These are phyloP conservation scores for Schizosaccharomyces cryophilus DNA, from an alignment of 805 yeast species.

Conservation along the genomic window DNA sequence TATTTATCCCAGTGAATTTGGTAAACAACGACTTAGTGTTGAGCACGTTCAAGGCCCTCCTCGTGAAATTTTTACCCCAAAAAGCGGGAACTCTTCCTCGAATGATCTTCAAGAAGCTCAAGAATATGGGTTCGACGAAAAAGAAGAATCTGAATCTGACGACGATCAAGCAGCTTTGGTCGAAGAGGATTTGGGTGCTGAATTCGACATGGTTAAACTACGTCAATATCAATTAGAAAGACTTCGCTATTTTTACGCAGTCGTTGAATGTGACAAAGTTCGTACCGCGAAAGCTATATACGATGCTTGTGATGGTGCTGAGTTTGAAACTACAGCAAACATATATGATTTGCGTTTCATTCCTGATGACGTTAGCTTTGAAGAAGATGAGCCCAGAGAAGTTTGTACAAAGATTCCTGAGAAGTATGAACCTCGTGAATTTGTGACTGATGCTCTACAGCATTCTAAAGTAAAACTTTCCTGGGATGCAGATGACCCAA, in stretches of 20 bases:
- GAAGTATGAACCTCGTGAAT: conserved; percentile 53
- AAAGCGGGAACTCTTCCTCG: conserved; percentile 12
- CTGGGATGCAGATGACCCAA: conserved; percentile 96
- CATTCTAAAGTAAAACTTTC: conserved; percentile 89
- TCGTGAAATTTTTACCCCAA: conserved; percentile 37
- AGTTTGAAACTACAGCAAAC: conserved; percentile 86
- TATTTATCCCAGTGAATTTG: conserved; percentile 74
- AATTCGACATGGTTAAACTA: conserved; percentile 60
- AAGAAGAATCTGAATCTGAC: conserved; percentile 3
- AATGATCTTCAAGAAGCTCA: conserved; percentile 11
- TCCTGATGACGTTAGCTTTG: conserved; percentile 81
- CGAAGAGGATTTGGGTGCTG: conserved; percentile 65
- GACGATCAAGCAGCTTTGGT: conserved; percentile 37
- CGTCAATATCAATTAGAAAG: conserved; percentile 84
- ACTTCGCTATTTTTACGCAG: conserved; percentile 77
- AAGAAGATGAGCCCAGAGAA: conserved; percentile 44
- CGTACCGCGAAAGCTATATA: conserved; percentile 52
- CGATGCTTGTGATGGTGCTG: conserved; percentile 78
- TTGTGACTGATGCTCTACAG: conserved; percentile 85
- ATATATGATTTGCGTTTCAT: conserved; percentile 76
- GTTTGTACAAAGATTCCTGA: conserved; percentile 46
- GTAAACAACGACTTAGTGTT: conserved; percentile 69
- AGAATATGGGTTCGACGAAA: background rate
- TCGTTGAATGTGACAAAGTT: conserved; percentile 56
- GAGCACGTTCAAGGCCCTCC: conserved; percentile 91